A percentile compares a stretch with the other conserved stretches of the same genome.
Evolutionary conservation across 1,284 basidiomycete species (phyloP).

Genomic region (Inonotus obliquus): DNA sequence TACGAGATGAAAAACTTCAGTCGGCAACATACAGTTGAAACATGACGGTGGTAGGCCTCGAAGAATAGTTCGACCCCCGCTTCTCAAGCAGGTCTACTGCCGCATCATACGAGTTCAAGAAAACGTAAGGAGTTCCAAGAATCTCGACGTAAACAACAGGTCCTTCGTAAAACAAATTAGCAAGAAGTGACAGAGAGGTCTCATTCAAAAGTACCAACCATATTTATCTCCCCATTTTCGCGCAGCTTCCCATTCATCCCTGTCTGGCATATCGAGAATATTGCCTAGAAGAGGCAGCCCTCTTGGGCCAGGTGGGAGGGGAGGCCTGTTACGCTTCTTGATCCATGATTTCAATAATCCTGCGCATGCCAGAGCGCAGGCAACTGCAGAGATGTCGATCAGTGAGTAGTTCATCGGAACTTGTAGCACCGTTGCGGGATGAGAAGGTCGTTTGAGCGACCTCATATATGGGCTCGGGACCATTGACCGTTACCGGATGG

Average conservation of each 20-base stretch:
- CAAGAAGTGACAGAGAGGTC: background rate
- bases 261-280: conserved; percentile 19
- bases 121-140: conserved; percentile 5
- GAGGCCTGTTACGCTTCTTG: background rate
- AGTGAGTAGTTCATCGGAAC: background rate
- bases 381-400: background rate
- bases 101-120: conserved; percentile 13
- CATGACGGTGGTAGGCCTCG: conserved; percentile 6
- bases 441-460: too few relatives aligned
- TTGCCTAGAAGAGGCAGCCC: conserved; percentile 21
- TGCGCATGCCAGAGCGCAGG: background rate
- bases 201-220: conserved; percentile 6
- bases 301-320: conserved; percentile 19
- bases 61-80: conserved; percentile 9
- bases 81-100: conserved; percentile 14
- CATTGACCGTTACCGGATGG: too few relatives aligned
- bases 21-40: conserved; percentile 6
- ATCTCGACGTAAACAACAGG: conserved; percentile 6
- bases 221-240: conserved; percentile 20
- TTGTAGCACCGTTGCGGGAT: too few relatives aligned
- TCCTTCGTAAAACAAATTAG: conserved; percentile 5
- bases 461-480: too few relatives aligned
- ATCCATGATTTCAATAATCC: background rate
- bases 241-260: conserved; percentile 15
- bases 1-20: background rate